Evolutionary conservation across 345 rosid genomes (phyloP), one percentile per base, ranked within the genome.

Genomic region (Rhodomyrtus tomentosa): DNA sequence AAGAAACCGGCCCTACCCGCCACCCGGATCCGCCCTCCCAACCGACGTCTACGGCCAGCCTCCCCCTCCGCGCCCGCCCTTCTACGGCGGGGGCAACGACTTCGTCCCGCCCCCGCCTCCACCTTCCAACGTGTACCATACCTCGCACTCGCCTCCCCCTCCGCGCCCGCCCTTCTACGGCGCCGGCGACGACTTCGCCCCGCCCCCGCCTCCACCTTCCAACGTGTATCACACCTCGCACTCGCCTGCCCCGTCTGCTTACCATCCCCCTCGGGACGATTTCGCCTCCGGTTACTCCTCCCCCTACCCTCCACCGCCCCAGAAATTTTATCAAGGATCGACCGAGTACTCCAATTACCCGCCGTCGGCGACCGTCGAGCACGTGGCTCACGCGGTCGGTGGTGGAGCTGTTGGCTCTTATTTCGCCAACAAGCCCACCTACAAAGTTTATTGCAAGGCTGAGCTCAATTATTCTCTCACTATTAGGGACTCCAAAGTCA

Each of bases 371-470:
- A 38, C 83, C 15, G 88, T 84, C 42, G 18, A 55, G 62, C 92
- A 91, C 83, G 91, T 89, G 80, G 87, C 91, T 84, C 91, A 89
- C 81, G 92, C 86, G 83, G 59, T 59, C 49, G 84, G 38, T 36
- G 85, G 85, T 58, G 82, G 20, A 13, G 80, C 45, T 48, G 50
- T 50, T 24, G 88, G 38, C 45, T 36, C 93, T 11, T 89, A 90
- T 24, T 87, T 95, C 40, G 89, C 93, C 20, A 88, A 86, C 5
- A 95, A 90, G 45, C 87, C 91, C 25, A 88, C 94, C 32, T 85
- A 86, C 56, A 93, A 89, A 90, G 93, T 95, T 85, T 93, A 87
- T 80, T 90, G 91, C 81, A 95, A 93, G 89, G 96, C 98, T 21
- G 88, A 86, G 32, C 95, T 95, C 48, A 82, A 90, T 62, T 93